phyloP scores from a whole-genome alignment of 345 rosid genomes.

The Populus tremula region DNA sequence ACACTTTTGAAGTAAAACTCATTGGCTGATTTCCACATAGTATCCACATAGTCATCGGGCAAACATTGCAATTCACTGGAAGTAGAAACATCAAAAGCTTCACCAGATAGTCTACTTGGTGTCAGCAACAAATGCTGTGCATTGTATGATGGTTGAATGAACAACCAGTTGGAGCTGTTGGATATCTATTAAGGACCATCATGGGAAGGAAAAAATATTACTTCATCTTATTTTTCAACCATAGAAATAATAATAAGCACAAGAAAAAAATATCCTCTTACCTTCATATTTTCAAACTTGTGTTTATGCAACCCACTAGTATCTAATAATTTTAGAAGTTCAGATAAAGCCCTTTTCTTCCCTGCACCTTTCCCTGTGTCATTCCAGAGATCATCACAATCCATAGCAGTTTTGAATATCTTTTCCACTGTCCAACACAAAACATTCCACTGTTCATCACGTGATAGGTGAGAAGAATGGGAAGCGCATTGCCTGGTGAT shows the following conservation, averaged over 20 bases:
- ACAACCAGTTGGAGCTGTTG: constrained; percentile 50
- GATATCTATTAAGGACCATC: constrained; percentile 45
- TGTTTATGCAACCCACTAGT: constrained; percentile 71
- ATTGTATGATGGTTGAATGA: constrained; percentile 66
- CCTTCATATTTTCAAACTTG: constrained; percentile 67
- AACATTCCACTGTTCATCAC: constrained; percentile 50
- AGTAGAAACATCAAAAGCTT: constrained; percentile 26
- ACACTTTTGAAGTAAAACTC: constrained; percentile 79
- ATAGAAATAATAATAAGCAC: neutral
- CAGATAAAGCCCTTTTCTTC: constrained; percentile 69
- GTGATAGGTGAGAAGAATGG: constrained; percentile 27
- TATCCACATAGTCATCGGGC: constrained; percentile 27
- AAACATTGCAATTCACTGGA: constrained; percentile 25
- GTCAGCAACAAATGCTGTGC: constrained; percentile 57
- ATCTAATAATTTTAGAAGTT: constrained; percentile 72
- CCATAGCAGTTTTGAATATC: constrained; percentile 41
- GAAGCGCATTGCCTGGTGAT: constrained; percentile 18
- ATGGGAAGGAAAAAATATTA: neutral
- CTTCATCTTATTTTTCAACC: neutral
- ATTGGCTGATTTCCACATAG: constrained; percentile 63
- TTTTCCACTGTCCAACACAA: constrained; percentile 51
- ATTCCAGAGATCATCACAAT: constrained; percentile 68
- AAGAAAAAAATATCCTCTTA: constrained; percentile 24
- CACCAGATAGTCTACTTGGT: constrained; percentile 30
- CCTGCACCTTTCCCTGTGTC: constrained; percentile 47